A percentile compares a stretch with the other conserved stretches of the same genome.
Conservation (phyloP, 805 yeast genomes). For the Lipomyces yamadae region DNA sequence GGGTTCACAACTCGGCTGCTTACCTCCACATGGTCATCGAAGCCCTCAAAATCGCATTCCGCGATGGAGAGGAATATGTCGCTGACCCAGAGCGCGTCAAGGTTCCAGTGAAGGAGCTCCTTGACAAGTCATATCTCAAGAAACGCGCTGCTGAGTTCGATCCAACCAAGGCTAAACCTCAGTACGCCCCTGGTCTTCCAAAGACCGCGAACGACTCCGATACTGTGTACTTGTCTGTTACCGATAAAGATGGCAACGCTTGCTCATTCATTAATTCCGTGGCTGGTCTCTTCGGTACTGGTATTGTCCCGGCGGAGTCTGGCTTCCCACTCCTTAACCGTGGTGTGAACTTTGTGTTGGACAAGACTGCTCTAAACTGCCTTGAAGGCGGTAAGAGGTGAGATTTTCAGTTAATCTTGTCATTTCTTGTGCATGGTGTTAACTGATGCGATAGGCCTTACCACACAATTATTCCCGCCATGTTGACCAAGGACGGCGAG, state of each 20-base stretch:
- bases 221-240: conserved; percentile 69
- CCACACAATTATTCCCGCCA: conserved; percentile 83
- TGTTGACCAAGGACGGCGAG: conserved; percentile 63
- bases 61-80: conserved; percentile 75
- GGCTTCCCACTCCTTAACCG: conserved; percentile 79
- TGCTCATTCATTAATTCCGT: conserved; percentile 81
- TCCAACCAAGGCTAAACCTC: conserved; percentile 49
- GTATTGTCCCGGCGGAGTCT: conserved; percentile 59
- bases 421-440: background rate
- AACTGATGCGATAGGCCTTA: conserved; percentile 55
- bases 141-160: conserved; percentile 56
- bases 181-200: conserved; percentile 57
- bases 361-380: conserved; percentile 61
- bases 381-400: conserved; percentile 63
- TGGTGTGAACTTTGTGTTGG: conserved; percentile 73
- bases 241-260: conserved; percentile 75
- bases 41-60: conserved; percentile 70
- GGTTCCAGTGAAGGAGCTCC: conserved; percentile 50
- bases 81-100: conserved; percentile 57
- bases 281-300: conserved; percentile 70
- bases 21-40: conserved; percentile 74
- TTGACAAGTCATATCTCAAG: conserved; percentile 56
- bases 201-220: conserved; percentile 64
- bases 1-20: conserved; percentile 67
- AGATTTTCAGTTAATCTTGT: background rate